Base-by-base conservation (phyloP, 306 rosid species). In the Quercus gilva region DNA sequence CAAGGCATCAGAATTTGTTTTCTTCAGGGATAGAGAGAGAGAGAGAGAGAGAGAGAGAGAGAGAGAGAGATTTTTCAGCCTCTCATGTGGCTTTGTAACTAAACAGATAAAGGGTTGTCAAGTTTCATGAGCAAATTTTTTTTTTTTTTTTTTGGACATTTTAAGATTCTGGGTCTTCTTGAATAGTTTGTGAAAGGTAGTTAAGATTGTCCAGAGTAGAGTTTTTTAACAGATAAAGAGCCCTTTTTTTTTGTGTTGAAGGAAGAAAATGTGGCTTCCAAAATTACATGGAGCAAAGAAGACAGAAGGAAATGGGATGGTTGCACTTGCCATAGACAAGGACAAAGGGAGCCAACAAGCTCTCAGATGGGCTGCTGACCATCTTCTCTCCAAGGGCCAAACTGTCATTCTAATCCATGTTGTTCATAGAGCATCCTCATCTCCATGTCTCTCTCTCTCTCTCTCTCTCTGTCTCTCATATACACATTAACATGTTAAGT, bases 291-390 rank as follows among this genome's bases (percentile, higher is more conserved):
- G 74, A 19, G 53, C 26, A 19, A 91, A 78, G 67, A 78, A 74
- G 58, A 86, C 73, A 65, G 91, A 86, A 75, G 96, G 91, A 31
- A 86, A 91, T 63, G 94, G 97, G 28, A 84, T 94, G 88, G 90
- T 92, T 11, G 97, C 97, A 0, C 88, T 94, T 28, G 97, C 91
- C 20, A 74, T 94, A 26, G 97, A 91, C 78, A 90, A 87, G 79
- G 97, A 94, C 14, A 92, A 92, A 85, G 97, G 98, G 15, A 94
- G 97, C 76, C 91, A 88, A 76, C 73, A 78, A 5, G 97, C 98
- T 80, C 87, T 94, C 41, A 89, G 85, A 85, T 94, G 97, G 97
- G 97, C 97, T 15, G 93, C 90, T 61, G 99, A 94, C 63, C 85
- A 70, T 80, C 80, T 94, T 76, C 85, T 94, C 41, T 5, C 71